Conservation (phyloP, 2,329 filamentous ascomycete genomes). For the Ophidiomyces ophidiicola region DNA sequence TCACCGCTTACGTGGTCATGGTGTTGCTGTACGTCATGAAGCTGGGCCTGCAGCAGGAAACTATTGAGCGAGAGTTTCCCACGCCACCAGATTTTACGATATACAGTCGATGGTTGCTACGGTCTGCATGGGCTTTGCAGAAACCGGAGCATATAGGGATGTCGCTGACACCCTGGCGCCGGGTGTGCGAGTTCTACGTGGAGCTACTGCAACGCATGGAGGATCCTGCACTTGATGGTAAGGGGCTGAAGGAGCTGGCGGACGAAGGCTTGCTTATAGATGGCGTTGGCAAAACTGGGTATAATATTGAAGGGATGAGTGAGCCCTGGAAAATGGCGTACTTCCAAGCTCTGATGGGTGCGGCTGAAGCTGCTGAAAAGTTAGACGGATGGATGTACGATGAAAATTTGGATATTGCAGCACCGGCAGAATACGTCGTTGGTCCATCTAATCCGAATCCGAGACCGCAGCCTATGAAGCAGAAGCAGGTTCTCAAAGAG, state of each 20-base stretch:
- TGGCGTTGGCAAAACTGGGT: slow-evolving; percentile 45
- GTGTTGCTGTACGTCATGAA: slow-evolving; percentile 49
- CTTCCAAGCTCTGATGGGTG: slow-evolving; percentile 66
- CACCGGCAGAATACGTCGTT: slow-evolving; percentile 59
- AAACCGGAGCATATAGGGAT: slow-evolving; percentile 44
- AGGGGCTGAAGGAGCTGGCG: slow-evolving; percentile 46
- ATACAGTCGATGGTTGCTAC: slow-evolving; percentile 54
- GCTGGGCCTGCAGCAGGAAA: slow-evolving; percentile 59
- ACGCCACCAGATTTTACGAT: slow-evolving; percentile 74
- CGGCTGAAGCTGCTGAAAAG: slow-evolving; percentile 64
- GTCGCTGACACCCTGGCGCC: slow-evolving; percentile 54
- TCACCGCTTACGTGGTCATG: slow-evolving; percentile 58
- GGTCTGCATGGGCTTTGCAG: slow-evolving; percentile 51
- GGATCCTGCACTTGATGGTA: slow-evolving; percentile 55
- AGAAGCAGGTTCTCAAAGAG: slow-evolving; percentile 50
- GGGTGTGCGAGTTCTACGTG: slow-evolving; percentile 49
- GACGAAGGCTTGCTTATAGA: slow-evolving; percentile 44
- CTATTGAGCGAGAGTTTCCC: slow-evolving; percentile 61
- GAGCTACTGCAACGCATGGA: slow-evolving; percentile 56
- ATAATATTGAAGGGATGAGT: slow-evolving; percentile 61
- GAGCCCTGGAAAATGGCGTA: slow-evolving; percentile 81
- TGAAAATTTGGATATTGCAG: slow-evolving; percentile 51
- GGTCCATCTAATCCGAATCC: slow-evolving; percentile 77
- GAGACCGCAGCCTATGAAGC: slow-evolving; percentile 49
- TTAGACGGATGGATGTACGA: slow-evolving; percentile 69